Conservation (phyloP, 2,329 filamentous ascomycete genomes). For the Sclerotinia minor region DNA sequence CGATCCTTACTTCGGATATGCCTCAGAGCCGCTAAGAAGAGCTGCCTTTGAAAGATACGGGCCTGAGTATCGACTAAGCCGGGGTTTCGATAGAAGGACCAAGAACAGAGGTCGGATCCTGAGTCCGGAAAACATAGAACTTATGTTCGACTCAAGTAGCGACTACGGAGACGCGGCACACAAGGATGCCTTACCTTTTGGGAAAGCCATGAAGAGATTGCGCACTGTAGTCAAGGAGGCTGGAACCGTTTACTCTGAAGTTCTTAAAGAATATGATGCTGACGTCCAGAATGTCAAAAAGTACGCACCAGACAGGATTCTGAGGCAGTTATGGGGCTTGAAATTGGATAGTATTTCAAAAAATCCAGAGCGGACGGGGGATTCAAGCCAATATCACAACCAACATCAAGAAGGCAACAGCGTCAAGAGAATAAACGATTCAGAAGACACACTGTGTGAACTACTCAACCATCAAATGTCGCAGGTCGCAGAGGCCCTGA, state of each 20-base stretch:
- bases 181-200: slow-evolving; percentile 18
- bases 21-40: not conserved
- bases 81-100: slow-evolving; percentile 1
- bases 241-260: slow-evolving; percentile 31
- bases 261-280: slow-evolving; percentile 30
- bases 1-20: slow-evolving; percentile 5
- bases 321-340: slow-evolving; percentile 29
- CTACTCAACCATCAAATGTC: slow-evolving; percentile 14
- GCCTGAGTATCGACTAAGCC: not conserved
- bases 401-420: slow-evolving; percentile 22
- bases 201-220: slow-evolving; percentile 28
- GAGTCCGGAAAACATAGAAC: not conserved
- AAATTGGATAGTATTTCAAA: slow-evolving; percentile 26
- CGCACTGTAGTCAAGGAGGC: slow-evolving; percentile 29
- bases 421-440: slow-evolving; percentile 7
- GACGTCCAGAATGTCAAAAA: slow-evolving; percentile 28
- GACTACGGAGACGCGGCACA: slow-evolving; percentile 9
- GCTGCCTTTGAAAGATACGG: slow-evolving; percentile 2
- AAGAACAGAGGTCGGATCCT: not conserved
- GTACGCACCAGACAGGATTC: slow-evolving; percentile 27
- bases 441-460: slow-evolving; percentile 10
- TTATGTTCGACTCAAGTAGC: not conserved
- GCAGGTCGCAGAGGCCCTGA: slow-evolving; percentile 23
- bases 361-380: slow-evolving; percentile 1
- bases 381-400: slow-evolving; percentile 18